Conservation (phyloP, 495 filamentous ascomycete genomes). For the Stereocaulon alpinum region DNA sequence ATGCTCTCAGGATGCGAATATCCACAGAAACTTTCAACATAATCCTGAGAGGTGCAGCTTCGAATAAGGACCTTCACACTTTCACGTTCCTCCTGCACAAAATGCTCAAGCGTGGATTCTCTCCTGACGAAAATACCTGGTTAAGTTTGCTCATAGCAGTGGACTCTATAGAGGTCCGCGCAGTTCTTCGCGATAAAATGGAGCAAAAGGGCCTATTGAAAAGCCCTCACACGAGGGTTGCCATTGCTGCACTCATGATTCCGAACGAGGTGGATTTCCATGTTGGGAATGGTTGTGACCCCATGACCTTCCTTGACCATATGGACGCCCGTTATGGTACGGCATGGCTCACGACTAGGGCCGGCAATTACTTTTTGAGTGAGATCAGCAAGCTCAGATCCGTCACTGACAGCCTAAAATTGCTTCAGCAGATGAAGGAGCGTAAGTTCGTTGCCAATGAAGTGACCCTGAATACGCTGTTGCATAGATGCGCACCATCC, state of each 20-base stretch:
- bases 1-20: slow-evolving; percentile 27
- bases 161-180: slow-evolving; percentile 27
- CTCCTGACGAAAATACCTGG: slow-evolving; percentile 38
- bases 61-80: slow-evolving; percentile 27
- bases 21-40: slow-evolving; percentile 37
- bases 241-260: slow-evolving; percentile 9
- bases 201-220: slow-evolving; percentile 27
- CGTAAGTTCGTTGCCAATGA: slow-evolving; percentile 11
- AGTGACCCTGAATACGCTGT: slow-evolving; percentile 15
- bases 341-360: slow-evolving; percentile 29
- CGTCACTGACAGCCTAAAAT: slow-evolving; percentile 1
- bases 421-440: slow-evolving; percentile 14
- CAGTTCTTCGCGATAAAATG: slow-evolving; percentile 29
- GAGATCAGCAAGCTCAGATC: slow-evolving; percentile 17
- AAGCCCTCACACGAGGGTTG: slow-evolving; percentile 6
- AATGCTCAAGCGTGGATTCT: slow-evolving; percentile 30
- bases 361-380: slow-evolving; percentile 32
- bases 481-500: slow-evolving; percentile 11
- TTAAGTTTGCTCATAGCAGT: slow-evolving; percentile 30
- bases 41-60: slow-evolving; percentile 30
- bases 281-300: slow-evolving; percentile 24
- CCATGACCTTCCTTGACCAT: slow-evolving; percentile 29
- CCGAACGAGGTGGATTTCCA: slow-evolving; percentile 8
- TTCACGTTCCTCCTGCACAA: slow-evolving; percentile 28
- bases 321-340: slow-evolving; percentile 26